Evolutionary conservation across 2,329 filamentous ascomycete genomes (phyloP), one percentile per base, ranked within the genome.

Genomic region (Magnaporthiopsis rhizophila): DNA sequence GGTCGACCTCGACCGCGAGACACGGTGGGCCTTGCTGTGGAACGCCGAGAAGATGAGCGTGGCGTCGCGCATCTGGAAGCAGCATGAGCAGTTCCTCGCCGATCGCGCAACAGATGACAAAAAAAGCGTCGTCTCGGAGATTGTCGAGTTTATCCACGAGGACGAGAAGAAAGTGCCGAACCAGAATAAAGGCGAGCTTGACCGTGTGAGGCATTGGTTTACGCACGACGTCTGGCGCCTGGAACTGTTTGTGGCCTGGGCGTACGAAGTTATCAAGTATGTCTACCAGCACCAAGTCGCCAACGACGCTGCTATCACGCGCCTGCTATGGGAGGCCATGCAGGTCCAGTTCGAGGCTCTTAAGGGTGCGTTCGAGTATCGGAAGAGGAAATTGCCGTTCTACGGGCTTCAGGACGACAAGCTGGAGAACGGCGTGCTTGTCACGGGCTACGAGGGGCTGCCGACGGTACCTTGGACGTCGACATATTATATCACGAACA

Each of bases 11-110:
- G 86, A 89, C 67, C 84, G 86, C 57, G 78, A 78, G 30, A 88
- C 88, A 1, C 87, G 87, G 69, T 98, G 93, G 92, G 82, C 84
- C 67, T 77, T 99, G 38, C 79, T 99, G n/a, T 90, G 88, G 81
- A 88, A 94, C 71, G 94, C 94, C 0, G 95, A 99, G 74, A 97
- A 93, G 75, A 84, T 98, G 77, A 86, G 89, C 58, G 90, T 92
- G 50, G 91, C 92, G 24, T 83, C 85, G 66, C 82, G 86, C 59
- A 81, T 98, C 53, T 98, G 94, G 92, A 87, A 87, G 67, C 81
- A 86, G 63, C 92, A 96, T 71, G 90, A 97, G 72, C 79, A 81
- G 9, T 88, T 89, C 62, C 81, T 88, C 9, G 80, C 84, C 62
- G 80, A 80, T 62, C 84, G 85, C 12, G 79, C 18, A 79, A 81